These are phyloP conservation scores for Fragilariopsis cylindrus DNA, from an alignment of 108 stramenopile genomes.

Conservation along the genomic window DNA sequence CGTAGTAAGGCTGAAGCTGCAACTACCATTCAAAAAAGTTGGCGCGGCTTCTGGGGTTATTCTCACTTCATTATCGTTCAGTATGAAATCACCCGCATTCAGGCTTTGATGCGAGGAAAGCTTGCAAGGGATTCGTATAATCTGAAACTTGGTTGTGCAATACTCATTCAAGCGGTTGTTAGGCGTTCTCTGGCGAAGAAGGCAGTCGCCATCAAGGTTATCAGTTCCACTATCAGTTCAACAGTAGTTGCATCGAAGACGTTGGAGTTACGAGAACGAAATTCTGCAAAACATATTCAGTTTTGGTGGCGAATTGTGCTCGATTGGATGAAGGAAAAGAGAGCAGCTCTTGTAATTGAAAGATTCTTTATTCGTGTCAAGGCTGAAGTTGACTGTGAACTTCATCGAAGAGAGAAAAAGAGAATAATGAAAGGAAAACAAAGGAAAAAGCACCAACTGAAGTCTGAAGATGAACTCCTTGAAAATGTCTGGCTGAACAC, in stretches of 20 bases:
- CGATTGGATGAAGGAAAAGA: constrained; percentile 48
- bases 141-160: constrained; percentile 64
- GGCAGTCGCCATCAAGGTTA: constrained; percentile 18
- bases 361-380: constrained; percentile 73
- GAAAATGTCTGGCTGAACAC: constrained; percentile 68
- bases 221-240: constrained; percentile 9
- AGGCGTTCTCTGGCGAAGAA: constrained; percentile 57
- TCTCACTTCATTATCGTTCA: constrained; percentile 68
- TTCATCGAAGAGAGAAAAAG: constrained; percentile 43
- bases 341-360: constrained; percentile 73
- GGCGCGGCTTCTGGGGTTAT: constrained; percentile 71
- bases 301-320: constrained; percentile 64
- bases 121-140: constrained; percentile 43
- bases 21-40: constrained; percentile 56
- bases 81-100: constrained; percentile 63
- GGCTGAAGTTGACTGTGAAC: constrained; percentile 69
- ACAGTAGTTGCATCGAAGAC: constrained; percentile 43
- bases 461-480: constrained; percentile 53
- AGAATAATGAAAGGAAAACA: constrained; percentile 53
- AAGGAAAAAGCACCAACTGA: constrained; percentile 25
- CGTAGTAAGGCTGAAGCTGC: constrained; percentile 45
- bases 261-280: constrained; percentile 52
- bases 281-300: constrained; percentile 63
- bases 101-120: constrained; percentile 65
- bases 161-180: constrained; percentile 66